These are phyloP conservation scores for Chaetothyriales sp. DNA, from an alignment of 2,329 filamentous ascomycete species.

Conservation along the genomic window DNA sequence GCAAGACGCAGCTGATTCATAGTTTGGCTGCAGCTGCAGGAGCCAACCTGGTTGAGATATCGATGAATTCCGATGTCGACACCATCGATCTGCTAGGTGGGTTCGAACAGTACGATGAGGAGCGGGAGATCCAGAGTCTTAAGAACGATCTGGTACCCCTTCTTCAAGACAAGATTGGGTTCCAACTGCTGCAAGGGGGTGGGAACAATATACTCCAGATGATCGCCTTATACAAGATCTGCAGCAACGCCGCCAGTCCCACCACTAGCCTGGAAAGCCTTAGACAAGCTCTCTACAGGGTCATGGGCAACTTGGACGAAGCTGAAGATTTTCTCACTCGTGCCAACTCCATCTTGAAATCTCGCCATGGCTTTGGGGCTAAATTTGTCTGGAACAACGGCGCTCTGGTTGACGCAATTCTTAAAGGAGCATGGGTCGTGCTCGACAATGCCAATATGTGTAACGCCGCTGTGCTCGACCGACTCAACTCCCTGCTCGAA, in stretches of 20 bases:
- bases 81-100: constrained; percentile 95
- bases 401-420: constrained; percentile 70
- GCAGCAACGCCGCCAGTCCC: not conserved
- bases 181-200: not conserved
- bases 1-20: constrained; percentile 68
- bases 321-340: not conserved
- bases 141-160: constrained; percentile 38
- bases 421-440: constrained; percentile 79
- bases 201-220: not conserved
- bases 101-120: constrained; percentile 82
- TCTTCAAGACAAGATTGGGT: constrained; percentile 29
- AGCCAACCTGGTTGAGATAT: constrained; percentile 61
- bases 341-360: not conserved
- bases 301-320: not conserved
- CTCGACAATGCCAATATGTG: constrained; percentile 96
- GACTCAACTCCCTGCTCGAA: constrained; percentile 86
- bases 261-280: not conserved
- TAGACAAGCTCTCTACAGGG: not conserved
- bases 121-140: constrained; percentile 53
- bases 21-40: constrained; percentile 69
- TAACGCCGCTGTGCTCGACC: constrained; percentile 82
- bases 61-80: constrained; percentile 88
- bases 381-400: constrained; percentile 90
- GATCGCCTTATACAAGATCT: not conserved
- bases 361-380: not conserved